A percentile compares a stretch with the other conserved stretches of the same genome.
Conservation (phyloP, 768 basidiomycete species). For the Calocybe gangraenosa region DNA sequence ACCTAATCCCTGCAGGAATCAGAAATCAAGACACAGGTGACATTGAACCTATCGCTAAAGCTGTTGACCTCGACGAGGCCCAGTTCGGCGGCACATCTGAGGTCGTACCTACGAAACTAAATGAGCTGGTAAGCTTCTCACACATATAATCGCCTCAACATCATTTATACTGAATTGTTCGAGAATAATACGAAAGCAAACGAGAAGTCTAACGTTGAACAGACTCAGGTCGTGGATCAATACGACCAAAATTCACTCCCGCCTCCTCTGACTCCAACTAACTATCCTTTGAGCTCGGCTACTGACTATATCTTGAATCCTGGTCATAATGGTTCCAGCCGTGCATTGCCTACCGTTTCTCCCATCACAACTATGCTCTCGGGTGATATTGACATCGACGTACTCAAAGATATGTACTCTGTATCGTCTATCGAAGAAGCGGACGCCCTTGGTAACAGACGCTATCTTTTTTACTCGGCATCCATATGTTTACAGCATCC, state of each 20-base stretch:
- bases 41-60: conserved; percentile 38
- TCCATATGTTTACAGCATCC: not conserved
- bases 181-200: conserved; percentile 10
- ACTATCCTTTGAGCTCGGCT: conserved; percentile 5
- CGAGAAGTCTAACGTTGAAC: conserved; percentile 31
- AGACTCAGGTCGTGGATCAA: conserved; percentile 33
- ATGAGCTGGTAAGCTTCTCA: conserved; percentile 49
- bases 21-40: conserved; percentile 47
- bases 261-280: conserved; percentile 6
- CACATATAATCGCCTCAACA: too few relatives aligned
- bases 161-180: not conserved
- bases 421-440: conserved; percentile 28
- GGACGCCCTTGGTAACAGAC: conserved; percentile 43
- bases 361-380: conserved; percentile 11
- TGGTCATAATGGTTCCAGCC: not conserved
- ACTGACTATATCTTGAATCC: conserved; percentile 8
- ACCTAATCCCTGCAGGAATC: conserved; percentile 49
- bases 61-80: conserved; percentile 34
- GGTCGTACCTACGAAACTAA: conserved; percentile 47
- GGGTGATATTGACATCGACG: conserved; percentile 35
- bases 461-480: not conserved
- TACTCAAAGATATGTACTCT: conserved; percentile 26
- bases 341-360: conserved; percentile 10
- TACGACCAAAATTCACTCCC: conserved; percentile 10
- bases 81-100: conserved; percentile 51